Conservation (phyloP, 2,329 filamentous ascomycete species). For the Pseudogymnoascus sp. region DNA sequence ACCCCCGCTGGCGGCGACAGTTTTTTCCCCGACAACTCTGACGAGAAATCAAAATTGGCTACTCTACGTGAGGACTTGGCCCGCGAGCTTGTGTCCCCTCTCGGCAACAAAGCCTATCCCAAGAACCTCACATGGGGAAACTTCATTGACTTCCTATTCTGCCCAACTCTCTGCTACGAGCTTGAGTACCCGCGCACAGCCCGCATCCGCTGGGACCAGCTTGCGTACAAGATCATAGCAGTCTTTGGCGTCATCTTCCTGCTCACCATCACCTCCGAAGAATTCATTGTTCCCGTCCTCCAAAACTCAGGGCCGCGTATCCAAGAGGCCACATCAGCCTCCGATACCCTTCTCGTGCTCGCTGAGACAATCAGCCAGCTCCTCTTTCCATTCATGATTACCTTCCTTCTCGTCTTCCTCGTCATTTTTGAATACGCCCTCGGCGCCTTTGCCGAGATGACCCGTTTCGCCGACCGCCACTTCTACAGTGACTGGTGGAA, state of each 20-base stretch:
- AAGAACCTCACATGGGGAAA: slow-evolving; percentile 77
- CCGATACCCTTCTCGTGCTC: slow-evolving; percentile 70
- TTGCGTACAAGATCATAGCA: slow-evolving; percentile 78
- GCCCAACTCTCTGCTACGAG: slow-evolving; percentile 95
- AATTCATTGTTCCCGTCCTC: slow-evolving; percentile 89
- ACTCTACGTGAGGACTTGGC: slow-evolving; percentile 80
- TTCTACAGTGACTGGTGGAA: slow-evolving; percentile 82
- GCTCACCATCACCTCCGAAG: slow-evolving; percentile 81
- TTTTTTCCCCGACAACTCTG: slow-evolving; percentile 23
- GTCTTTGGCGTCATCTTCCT: slow-evolving; percentile 96
- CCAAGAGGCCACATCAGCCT: slow-evolving; percentile 33
- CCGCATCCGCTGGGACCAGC: slow-evolving; percentile 68
- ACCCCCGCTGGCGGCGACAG: slow-evolving; percentile 18
- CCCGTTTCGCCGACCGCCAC: slow-evolving; percentile 83
- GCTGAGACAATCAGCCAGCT: slow-evolving; percentile 85
- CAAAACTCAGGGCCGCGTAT: slow-evolving; percentile 57
- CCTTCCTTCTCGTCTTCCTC: slow-evolving; percentile 88
- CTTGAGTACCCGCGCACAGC: slow-evolving; percentile 83
- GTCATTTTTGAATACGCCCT: slow-evolving; percentile 97
- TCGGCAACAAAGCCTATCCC: slow-evolving; percentile 85
- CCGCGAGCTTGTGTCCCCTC: slow-evolving; percentile 80
- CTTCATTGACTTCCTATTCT: slow-evolving; percentile 80
- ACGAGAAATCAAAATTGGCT: slow-evolving; percentile 45
- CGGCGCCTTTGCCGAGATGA: slow-evolving; percentile 90
- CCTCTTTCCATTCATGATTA: slow-evolving; percentile 95